Evolutionary conservation across 2,329 filamentous ascomycete species (phyloP).

Genomic region (Neonectria ditissima): DNA sequence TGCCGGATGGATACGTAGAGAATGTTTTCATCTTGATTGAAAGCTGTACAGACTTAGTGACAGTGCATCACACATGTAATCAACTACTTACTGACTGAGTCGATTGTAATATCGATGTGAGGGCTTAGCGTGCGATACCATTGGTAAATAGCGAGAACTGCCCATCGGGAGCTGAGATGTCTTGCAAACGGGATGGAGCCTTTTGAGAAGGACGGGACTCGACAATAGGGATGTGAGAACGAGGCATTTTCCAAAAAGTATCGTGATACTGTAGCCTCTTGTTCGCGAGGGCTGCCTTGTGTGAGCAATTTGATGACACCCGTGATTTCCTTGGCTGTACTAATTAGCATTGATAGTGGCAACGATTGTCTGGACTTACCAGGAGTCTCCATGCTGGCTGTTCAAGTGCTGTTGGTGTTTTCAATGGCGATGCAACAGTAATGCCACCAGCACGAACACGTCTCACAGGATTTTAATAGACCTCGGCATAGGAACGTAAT

Average conservation of each 20-base stretch:
- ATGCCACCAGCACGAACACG: neutral
- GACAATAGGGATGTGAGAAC: conserved; percentile 84
- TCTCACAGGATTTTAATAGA: neutral
- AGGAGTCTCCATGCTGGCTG: conserved; percentile 1
- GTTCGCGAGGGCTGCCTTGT: conserved; percentile 73
- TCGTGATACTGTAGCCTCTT: conserved; percentile 71
- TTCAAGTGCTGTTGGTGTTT: neutral
- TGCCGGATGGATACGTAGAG: conserved; percentile 82
- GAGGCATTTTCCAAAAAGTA: conserved; percentile 80
- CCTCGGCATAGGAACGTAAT: neutral
- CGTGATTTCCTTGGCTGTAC: conserved; percentile 69
- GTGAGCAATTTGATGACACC: conserved; percentile 76
- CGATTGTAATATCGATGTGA: conserved; percentile 74
- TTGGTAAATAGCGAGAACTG: conserved; percentile 77
- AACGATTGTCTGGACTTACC: neutral
- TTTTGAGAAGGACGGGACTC: conserved; percentile 68
- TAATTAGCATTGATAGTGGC: neutral
- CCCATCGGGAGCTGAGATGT: conserved; percentile 70
- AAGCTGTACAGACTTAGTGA: conserved; percentile 60
- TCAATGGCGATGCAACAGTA: neutral
- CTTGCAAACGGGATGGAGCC: conserved; percentile 56
- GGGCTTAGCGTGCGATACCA: conserved; percentile 91
- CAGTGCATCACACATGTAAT: rapidly evolving
- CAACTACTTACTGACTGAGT: conserved; percentile 62
- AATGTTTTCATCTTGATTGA: conserved; percentile 71